Conservation (phyloP, 495 filamentous ascomycete genomes). For the Cudoniella acicularis region DNA sequence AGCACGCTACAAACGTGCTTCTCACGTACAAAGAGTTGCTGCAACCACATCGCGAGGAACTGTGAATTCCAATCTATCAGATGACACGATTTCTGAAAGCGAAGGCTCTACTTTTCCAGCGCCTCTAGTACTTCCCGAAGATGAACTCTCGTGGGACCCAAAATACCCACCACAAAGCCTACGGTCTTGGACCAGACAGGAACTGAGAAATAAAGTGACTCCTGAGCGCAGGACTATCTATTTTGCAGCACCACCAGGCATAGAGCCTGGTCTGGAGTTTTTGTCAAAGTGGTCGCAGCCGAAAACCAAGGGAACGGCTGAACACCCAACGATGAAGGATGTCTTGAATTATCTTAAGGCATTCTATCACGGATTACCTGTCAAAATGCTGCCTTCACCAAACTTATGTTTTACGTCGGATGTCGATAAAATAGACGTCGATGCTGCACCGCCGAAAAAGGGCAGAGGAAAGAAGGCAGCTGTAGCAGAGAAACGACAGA, state of each 20-base stretch:
- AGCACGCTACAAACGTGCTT: slow-evolving; percentile 6
- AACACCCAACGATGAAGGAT: slow-evolving; percentile 30
- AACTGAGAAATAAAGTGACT: slow-evolving; percentile 51
- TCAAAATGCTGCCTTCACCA: slow-evolving; percentile 38
- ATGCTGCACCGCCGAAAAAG: slow-evolving; percentile 9
- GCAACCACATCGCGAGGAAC: slow-evolving; percentile 9
- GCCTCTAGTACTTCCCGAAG: slow-evolving; percentile 56
- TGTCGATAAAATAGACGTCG: slow-evolving; percentile 48
- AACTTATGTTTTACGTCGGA: slow-evolving; percentile 36
- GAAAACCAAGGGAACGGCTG: not conserved
- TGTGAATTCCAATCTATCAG: not conserved
- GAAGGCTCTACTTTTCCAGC: slow-evolving; percentile 46
- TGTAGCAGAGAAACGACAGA: not conserved
- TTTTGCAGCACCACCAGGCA: slow-evolving; percentile 41
- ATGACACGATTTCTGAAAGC: not conserved
- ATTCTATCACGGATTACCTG: slow-evolving; percentile 57
- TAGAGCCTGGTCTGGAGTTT: slow-evolving; percentile 30
- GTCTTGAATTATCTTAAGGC: slow-evolving; percentile 50
- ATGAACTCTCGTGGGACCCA: slow-evolving; percentile 54
- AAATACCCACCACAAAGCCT: slow-evolving; percentile 55
- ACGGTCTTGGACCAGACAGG: slow-evolving; percentile 46
- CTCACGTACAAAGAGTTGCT: slow-evolving; percentile 1
- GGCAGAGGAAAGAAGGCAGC: not conserved
- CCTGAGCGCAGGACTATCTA: slow-evolving; percentile 48
- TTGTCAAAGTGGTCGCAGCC: slow-evolving; percentile 38